phyloP scores from a whole-genome alignment of 805 yeast species.

The Kurtzmaniella cleridarum region DNA sequence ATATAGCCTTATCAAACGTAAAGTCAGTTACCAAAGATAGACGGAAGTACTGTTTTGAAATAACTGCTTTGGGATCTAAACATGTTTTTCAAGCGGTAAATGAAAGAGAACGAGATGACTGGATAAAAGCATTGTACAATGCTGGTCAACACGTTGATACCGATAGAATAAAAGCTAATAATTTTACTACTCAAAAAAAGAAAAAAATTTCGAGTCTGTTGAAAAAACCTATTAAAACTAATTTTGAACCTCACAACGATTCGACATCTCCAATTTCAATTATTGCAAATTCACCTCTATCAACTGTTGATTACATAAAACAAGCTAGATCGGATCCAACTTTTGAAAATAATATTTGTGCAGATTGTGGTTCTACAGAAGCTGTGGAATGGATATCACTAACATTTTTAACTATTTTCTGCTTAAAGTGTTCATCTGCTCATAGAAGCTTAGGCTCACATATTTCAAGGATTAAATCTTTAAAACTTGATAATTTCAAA shows the following conservation, averaged over 20 bases:
- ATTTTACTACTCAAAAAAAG: background rate
- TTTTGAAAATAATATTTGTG: conserved; percentile 60
- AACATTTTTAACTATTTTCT: conserved; percentile 63
- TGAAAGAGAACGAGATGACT: conserved; percentile 58
- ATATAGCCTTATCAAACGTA: conserved; percentile 61
- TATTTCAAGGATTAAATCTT: conserved; percentile 69
- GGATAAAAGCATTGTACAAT: conserved; percentile 61
- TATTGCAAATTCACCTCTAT: conserved; percentile 15
- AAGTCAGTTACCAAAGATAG: conserved; percentile 44
- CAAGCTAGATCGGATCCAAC: conserved; percentile 37
- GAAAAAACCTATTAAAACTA: background rate
- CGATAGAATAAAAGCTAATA: conserved; percentile 10
- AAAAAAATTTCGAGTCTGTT: background rate
- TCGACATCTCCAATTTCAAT: conserved; percentile 30
- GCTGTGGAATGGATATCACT: conserved; percentile 86
- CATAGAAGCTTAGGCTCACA: conserved; percentile 85
- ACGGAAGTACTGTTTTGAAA: conserved; percentile 63
- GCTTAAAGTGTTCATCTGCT: conserved; percentile 84
- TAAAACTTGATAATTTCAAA: conserved; percentile 67
- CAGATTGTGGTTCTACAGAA: conserved; percentile 66
- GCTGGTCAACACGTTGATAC: conserved; percentile 46
- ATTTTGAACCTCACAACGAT: background rate
- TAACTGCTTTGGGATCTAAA: conserved; percentile 61
- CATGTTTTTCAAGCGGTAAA: conserved; percentile 72
- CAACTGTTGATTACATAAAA: conserved; percentile 24